Conservation (phyloP, 148 eudicot genomes). For the Rhododendron simsii region DNA sequence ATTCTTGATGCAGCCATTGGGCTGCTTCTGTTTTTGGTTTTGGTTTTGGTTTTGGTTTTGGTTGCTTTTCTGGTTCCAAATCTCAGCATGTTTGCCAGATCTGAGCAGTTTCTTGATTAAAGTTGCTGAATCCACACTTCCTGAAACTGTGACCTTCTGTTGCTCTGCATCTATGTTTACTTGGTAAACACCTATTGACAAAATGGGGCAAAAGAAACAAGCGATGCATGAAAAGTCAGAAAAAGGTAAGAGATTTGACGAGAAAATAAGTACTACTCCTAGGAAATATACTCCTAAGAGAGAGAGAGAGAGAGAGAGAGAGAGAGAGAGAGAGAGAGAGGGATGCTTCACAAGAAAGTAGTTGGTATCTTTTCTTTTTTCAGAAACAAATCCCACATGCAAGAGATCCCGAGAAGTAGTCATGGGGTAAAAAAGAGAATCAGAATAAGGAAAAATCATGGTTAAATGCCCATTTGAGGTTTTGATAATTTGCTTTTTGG, state of each 20-base stretch:
- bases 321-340: not conserved
- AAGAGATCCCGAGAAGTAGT: not conserved
- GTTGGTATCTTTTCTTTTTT: not conserved
- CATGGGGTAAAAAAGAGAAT: not conserved
- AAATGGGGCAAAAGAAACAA: not conserved
- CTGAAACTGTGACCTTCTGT: constrained; percentile 63
- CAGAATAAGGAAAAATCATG: not conserved
- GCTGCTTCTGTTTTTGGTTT: constrained; percentile 44
- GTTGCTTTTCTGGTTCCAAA: constrained; percentile 50
- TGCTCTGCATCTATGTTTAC: constrained; percentile 62
- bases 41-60: constrained; percentile 50
- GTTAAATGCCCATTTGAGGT: not conserved
- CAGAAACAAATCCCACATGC: not conserved
- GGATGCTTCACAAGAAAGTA: not conserved
- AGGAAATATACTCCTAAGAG: not conserved
- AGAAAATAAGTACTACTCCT: not conserved
- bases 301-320: not conserved
- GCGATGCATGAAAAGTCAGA: not conserved
- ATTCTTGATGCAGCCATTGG: constrained; percentile 23
- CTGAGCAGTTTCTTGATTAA: constrained; percentile 53
- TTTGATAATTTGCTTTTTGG: not conserved
- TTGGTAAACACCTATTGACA: constrained; percentile 53
- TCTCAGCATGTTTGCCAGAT: constrained; percentile 65
- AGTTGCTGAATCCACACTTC: constrained; percentile 53
- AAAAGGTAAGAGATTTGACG: not conserved